Evolutionary conservation across 306 rosid species (phyloP).

Genomic region (Medicago lupulina): DNA sequence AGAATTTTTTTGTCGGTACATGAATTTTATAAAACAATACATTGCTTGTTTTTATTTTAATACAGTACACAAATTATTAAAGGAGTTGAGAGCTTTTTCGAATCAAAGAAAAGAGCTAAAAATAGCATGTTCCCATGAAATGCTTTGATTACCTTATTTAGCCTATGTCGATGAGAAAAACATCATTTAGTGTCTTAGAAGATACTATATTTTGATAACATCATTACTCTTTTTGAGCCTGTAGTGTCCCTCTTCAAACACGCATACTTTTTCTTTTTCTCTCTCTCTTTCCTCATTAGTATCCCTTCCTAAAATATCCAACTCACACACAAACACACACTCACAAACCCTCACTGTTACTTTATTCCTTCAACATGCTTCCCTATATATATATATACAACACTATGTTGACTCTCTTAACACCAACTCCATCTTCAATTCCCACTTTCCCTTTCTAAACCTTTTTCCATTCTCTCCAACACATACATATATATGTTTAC

Average conservation of each 20-base stretch:
- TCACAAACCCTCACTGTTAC: background rate
- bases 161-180: background rate
- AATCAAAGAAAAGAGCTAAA: background rate
- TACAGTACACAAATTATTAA: no score
- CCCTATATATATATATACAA: background rate
- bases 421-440: background rate
- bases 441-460: background rate
- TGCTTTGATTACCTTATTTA: background rate
- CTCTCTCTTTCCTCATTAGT: background rate
- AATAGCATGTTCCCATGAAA: background rate
- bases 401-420: background rate
- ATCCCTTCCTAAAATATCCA: conserved; percentile 12
- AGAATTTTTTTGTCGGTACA: no score
- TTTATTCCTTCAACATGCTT: no score
- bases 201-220: background rate
- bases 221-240: background rate
- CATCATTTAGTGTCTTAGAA: background rate
- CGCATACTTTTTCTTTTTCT: background rate
- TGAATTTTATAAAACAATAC: no score
- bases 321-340: background rate
- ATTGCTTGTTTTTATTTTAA: no score
- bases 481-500: conserved; percentile 56
- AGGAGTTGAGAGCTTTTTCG: no score
- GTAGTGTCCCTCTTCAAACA: background rate
- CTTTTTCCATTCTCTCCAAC: background rate